A percentile compares a stretch with the other conserved stretches of the same genome.
Conservation (phyloP, 257 asterid genomes). For the Nicotiana tomentosiformis region DNA sequence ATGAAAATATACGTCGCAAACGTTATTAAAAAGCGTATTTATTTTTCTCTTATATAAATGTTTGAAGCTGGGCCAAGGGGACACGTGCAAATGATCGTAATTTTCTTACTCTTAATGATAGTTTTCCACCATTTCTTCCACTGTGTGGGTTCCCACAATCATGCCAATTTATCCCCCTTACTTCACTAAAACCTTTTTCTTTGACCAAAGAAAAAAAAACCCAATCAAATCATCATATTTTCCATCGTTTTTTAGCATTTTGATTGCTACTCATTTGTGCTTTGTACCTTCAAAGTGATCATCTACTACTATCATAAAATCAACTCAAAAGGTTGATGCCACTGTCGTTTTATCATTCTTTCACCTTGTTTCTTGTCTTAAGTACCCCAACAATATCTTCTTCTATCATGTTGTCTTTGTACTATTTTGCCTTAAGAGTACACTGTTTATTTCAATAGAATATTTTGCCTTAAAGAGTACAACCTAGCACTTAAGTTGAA, state of each 20-base stretch:
- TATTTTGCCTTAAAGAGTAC: not conserved
- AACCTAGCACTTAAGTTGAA: not conserved
- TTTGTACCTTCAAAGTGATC: conserved; percentile 3
- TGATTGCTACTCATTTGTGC: not conserved
- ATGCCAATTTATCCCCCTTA: conserved; percentile 11
- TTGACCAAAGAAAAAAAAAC: conserved; percentile 37
- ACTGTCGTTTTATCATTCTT: not conserved
- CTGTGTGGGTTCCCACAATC: conserved; percentile 49
- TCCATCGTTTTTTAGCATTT: not conserved
- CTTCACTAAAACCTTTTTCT: conserved; percentile 33
- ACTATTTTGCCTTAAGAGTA: not conserved
- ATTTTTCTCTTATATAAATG: not conserved
- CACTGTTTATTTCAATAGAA: too few species aligned
- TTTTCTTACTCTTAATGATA: conserved; percentile 36
- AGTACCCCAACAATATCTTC: not conserved
- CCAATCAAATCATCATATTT: conserved; percentile 27
- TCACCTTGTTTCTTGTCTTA: not conserved
- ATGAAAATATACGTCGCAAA: too few species aligned
- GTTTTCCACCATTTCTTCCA: conserved; percentile 71
- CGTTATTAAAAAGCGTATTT: not conserved
- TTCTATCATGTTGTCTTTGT: not conserved
- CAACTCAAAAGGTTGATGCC: not conserved
- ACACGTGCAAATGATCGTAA: conserved; percentile 51
- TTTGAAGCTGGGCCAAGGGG: conserved; percentile 27
- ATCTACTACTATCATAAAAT: not conserved